A percentile compares a stretch with the other conserved stretches of the same genome.
Evolutionary conservation across 2,329 filamentous ascomycete genomes (phyloP).

Genomic region (Phialocephala subalpina): DNA sequence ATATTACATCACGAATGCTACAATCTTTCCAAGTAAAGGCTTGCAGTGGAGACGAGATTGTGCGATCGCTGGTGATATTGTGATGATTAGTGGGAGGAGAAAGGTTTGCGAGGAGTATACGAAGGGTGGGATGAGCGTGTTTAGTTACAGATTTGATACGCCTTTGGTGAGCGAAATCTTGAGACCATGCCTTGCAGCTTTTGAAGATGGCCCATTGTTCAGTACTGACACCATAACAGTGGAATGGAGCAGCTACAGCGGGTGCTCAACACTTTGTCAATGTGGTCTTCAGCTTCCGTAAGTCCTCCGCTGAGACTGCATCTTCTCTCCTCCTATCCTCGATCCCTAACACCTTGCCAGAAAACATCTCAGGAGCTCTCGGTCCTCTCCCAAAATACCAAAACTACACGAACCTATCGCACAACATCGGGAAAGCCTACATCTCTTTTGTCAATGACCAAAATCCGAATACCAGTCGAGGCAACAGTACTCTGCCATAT

Average conservation of each 20-base stretch:
- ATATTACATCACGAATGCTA: slow-evolving; percentile 47
- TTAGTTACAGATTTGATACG: slow-evolving; percentile 59
- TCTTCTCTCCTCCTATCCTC: neutral
- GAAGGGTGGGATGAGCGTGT: slow-evolving; percentile 47
- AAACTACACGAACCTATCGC: slow-evolving; percentile 42
- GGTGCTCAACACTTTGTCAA: slow-evolving; percentile 58
- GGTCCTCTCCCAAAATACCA: slow-evolving; percentile 54
- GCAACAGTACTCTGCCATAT: slow-evolving; percentile 43
- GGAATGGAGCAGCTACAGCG: slow-evolving; percentile 49
- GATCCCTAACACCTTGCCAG: slow-evolving; percentile 25
- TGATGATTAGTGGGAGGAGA: slow-evolving; percentile 56
- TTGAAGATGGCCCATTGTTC: neutral
- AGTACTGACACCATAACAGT: slow-evolving; percentile 30
- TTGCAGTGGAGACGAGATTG: slow-evolving; percentile 54
- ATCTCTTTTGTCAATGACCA: slow-evolving; percentile 50
- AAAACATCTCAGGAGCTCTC: slow-evolving; percentile 57
- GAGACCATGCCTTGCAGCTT: slow-evolving; percentile 24
- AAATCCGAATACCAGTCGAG: slow-evolving; percentile 50
- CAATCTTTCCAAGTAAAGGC: slow-evolving; percentile 45
- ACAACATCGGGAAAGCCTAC: slow-evolving; percentile 36
- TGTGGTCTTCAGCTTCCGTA: slow-evolving; percentile 55
- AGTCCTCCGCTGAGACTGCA: neutral
- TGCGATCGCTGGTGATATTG: slow-evolving; percentile 55
- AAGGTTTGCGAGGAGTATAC: slow-evolving; percentile 54
- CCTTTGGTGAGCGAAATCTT: slow-evolving; percentile 26